phyloP scores from a whole-genome alignment of 2,329 filamentous ascomycete genomes.

The Lecanicillium sp. region DNA sequence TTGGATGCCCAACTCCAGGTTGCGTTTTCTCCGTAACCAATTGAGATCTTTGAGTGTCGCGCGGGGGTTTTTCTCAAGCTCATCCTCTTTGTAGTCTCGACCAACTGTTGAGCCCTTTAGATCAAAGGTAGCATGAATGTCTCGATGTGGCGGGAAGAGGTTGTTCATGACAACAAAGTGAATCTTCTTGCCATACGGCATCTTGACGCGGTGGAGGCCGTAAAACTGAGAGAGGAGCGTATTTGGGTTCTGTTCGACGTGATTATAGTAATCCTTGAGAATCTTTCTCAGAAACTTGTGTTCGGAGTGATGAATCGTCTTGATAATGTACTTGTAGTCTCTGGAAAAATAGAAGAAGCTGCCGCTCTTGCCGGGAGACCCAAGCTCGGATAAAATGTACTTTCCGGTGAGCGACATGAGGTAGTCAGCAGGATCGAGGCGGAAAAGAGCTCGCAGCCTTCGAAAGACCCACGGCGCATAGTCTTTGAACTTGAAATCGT shows the following conservation, averaged over 20 bases:
- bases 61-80: conserved; percentile 78
- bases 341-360: conserved; percentile 99
- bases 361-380: conserved; percentile 94
- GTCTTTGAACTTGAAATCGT: conserved; percentile 99
- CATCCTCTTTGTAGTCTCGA: conserved; percentile 81
- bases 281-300: conserved; percentile 81
- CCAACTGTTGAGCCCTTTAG: conserved; percentile 94
- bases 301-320: conserved; percentile 95
- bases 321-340: conserved; percentile 99
- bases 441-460: conserved; percentile 77
- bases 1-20: conserved; percentile 78
- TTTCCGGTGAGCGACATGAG: conserved; percentile 97
- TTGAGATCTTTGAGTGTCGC: conserved; percentile 96
- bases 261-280: conserved; percentile 84
- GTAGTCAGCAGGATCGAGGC: conserved; percentile 92
- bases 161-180: conserved; percentile 99
- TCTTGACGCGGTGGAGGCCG: conserved; percentile 93
- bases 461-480: conserved; percentile 99
- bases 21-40: conserved; percentile 79
- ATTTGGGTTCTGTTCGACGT: conserved; percentile 89
- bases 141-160: conserved; percentile 90
- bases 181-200: conserved; percentile 95
- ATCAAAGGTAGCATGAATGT: conserved; percentile 96
- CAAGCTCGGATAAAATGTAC: conserved; percentile 94
- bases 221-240: conserved; percentile 97